Percentiles rank a stretch among this genome's conserved stretches.
phyloP scores from a whole-genome alignment of 2,329 filamentous ascomycete species.

The Ophiostoma ips region DNA sequence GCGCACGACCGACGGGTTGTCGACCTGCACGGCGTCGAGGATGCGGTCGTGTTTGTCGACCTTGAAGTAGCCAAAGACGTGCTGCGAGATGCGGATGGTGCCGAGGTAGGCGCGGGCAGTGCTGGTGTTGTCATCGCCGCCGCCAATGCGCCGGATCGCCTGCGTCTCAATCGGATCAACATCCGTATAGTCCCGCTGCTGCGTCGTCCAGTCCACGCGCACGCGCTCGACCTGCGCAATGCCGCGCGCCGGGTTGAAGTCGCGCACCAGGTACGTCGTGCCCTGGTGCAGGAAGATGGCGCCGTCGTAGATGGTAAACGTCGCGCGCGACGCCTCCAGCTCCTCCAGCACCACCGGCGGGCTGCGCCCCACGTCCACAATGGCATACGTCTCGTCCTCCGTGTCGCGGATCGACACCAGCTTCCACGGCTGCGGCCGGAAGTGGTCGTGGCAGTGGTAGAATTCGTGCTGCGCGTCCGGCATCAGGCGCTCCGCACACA shows the following conservation, averaged over 20 bases:
- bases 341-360: constrained; percentile 83
- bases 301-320: constrained; percentile 92
- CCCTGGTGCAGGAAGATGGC: constrained; percentile 96
- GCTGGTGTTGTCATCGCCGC: constrained; percentile 16
- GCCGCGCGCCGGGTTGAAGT: constrained; percentile 66
- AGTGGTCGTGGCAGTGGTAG: constrained; percentile 80
- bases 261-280: constrained; percentile 79
- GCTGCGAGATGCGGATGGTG: constrained; percentile 68
- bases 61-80: constrained; percentile 96
- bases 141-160: constrained; percentile 37
- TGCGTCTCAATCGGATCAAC: constrained; percentile 90
- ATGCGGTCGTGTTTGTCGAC: constrained; percentile 76
- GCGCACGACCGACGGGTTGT: constrained; percentile 81
- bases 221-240: constrained; percentile 82
- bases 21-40: constrained; percentile 81
- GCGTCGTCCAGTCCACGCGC: constrained; percentile 87
- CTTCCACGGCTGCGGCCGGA: constrained; percentile 69
- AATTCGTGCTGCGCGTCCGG: constrained; percentile 66
- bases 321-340: constrained; percentile 87
- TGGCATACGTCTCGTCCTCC: constrained; percentile 74
- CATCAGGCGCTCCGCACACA: constrained; percentile 61
- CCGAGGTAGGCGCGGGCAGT: constrained; percentile 69
- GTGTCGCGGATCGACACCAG: constrained; percentile 82
- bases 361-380: constrained; percentile 74
- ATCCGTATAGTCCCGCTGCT: constrained; percentile 85